Evolutionary conservation across 345 rosid genomes (phyloP).

Genomic region (Rhodomyrtus tomentosa): DNA sequence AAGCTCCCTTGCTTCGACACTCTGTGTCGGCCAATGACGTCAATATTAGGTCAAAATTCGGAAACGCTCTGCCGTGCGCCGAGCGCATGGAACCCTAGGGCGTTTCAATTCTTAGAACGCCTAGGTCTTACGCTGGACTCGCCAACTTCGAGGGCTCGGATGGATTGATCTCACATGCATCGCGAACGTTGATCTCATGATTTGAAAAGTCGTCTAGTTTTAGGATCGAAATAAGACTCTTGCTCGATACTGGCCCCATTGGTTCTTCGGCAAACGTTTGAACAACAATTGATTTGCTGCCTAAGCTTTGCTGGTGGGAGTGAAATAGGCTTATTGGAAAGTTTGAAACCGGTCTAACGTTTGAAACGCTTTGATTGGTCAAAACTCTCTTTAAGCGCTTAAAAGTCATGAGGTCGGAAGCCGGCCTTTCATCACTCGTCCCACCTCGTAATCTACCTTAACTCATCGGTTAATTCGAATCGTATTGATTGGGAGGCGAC

Average conservation of each 20-base stretch:
- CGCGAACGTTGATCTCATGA: not conserved
- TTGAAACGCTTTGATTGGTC: not conserved
- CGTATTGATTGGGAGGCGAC: not conserved
- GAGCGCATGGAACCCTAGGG: not conserved
- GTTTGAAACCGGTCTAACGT: not conserved
- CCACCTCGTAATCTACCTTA: not conserved
- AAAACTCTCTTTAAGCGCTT: not conserved
- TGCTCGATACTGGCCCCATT: not conserved
- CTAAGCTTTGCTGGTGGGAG: not conserved
- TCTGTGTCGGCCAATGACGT: not conserved
- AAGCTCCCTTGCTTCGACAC: not conserved
- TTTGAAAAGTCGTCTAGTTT: not conserved
- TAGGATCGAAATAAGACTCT: not conserved
- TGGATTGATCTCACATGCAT: not conserved
- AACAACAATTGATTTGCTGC: not conserved
- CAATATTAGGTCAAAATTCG: not conserved
- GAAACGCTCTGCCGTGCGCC: not conserved
- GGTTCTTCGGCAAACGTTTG: not conserved
- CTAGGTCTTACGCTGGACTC: not conserved
- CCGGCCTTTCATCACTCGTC: not conserved
- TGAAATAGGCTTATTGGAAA: not conserved
- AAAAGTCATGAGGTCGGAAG: not conserved
- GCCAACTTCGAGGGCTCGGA: not conserved
- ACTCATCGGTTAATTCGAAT: not conserved
- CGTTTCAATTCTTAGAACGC: not conserved